Base-by-base conservation (phyloP, 2,329 filamentous ascomycete genomes). In the Pyricularia grisea region DNA sequence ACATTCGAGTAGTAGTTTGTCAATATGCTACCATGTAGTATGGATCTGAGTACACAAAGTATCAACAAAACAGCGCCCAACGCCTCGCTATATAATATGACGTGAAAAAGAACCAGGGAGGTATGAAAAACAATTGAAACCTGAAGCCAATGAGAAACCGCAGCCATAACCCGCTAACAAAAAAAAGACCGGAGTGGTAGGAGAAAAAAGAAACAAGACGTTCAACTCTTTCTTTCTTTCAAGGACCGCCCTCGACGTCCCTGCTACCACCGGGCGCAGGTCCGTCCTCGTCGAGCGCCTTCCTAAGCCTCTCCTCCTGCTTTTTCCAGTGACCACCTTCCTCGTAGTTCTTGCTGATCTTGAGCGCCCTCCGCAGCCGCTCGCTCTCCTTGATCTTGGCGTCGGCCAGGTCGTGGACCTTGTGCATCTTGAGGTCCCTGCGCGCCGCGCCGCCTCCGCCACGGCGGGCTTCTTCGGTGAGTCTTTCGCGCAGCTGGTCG, bases 361-460 rank as follows among this genome's bases (percentile, higher is more conserved):
- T 94, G 73, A 99, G 83, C 9, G 95, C 95, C 79, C 85, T 92
- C 72, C 94, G 84, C 77, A 99, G 82, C 74, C 92, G 87, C 81
- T 98, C 94, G 79, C 91, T 97, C 84, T 99, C 95, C 78, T 92
- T 91, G 73, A 97, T 94, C 85, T 99, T 99, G 70, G 94, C 95
- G 75, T 95, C 92, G 23, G 95, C 95, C 78, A 97, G 85, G 81
- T 98, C 95, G 81, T 99, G 95, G 25, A 98, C 93, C 80, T 98
- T 93, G 80, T 98, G 93, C 73, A 89, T 85, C 81, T 98, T 99
- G 72, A 98, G 85, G 11, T 87, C 85, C 73, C 83, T 86, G 68
- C 77, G 80, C 69, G 79, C 77, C n/a, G 76, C 79, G 74, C 77
- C 28, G 74, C 77, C 28, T 27, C 72, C 77, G 42, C 73, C 77